These are phyloP conservation scores for Entophlyctis helioformis DNA, from an alignment of 192 early-diverging fungal species.

Conservation along the genomic window DNA sequence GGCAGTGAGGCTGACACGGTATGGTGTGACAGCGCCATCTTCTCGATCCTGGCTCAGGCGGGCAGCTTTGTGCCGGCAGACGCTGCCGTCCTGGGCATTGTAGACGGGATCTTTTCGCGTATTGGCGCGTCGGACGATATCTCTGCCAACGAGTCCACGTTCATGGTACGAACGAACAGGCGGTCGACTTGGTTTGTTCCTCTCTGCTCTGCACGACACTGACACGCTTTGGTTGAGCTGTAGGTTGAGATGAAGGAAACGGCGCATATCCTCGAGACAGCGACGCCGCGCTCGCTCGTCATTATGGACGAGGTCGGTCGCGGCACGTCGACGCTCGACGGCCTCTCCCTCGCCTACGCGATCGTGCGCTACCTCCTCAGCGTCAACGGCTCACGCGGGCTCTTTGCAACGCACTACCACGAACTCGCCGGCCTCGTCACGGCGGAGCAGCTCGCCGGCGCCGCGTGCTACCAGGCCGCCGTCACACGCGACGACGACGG, in stretches of 20 bases:
- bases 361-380: constrained; percentile 44
- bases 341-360: constrained; percentile 56
- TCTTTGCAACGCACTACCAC: constrained; percentile 81
- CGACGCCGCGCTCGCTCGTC: constrained; percentile 43
- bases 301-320: constrained; percentile 76
- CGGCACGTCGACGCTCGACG: constrained; percentile 66
- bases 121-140: constrained; percentile 66
- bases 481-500: constrained; percentile 5
- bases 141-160: constrained; percentile 54
- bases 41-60: constrained; percentile 55
- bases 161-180: constrained; percentile 53
- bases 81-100: constrained; percentile 46
- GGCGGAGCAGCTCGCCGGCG: not conserved
- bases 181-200: not conserved
- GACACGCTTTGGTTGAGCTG: not conserved
- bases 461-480: constrained; percentile 3
- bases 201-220: not conserved
- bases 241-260: constrained; percentile 63
- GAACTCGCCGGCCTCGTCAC: constrained; percentile 34
- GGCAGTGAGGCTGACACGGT: too few species aligned
- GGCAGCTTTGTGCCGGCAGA: constrained; percentile 63
- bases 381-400: constrained; percentile 29
- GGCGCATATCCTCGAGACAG: constrained; percentile 53
- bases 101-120: constrained; percentile 61
- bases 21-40: constrained; percentile 18